These are phyloP conservation scores for Pseudoneurospora amorphoporcata DNA, from an alignment of 495 filamentous ascomycete species.

Conservation along the genomic window DNA sequence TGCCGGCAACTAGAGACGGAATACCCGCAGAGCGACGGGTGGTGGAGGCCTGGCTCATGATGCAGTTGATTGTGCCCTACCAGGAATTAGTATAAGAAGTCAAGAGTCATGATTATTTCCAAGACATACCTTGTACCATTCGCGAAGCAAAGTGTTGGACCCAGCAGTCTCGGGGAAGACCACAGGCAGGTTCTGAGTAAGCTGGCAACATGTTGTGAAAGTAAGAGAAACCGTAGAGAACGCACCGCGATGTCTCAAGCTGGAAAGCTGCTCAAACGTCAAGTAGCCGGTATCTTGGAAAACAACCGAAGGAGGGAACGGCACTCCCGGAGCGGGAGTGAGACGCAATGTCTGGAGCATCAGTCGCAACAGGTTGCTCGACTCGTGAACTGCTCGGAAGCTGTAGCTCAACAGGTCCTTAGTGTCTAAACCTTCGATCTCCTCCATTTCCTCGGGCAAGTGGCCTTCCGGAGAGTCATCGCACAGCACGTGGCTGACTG, in stretches of 20 bases:
- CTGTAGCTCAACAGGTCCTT: constrained; percentile 88
- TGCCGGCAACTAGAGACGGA: constrained; percentile 69
- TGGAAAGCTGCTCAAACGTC: constrained; percentile 70
- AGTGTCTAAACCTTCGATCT: constrained; percentile 56
- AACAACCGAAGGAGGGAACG: constrained; percentile 29
- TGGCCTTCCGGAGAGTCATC: constrained; percentile 88
- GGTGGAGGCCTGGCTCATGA: constrained; percentile 62
- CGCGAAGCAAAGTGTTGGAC: constrained; percentile 33
- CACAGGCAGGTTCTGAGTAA: constrained; percentile 36
- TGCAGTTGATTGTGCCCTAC: constrained; percentile 50
- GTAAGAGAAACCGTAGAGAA: constrained; percentile 89
- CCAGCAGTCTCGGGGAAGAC: constrained; percentile 17
- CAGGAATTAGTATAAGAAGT: constrained; percentile 4
- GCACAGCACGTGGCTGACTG: constrained; percentile 68
- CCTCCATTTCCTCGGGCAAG: constrained; percentile 61
- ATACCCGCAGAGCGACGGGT: constrained; percentile 89
- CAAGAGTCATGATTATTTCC: background rate
- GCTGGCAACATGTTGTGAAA: constrained; percentile 65
- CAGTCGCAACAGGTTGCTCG: constrained; percentile 53
- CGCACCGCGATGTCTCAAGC: constrained; percentile 80
- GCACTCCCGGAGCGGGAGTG: constrained; percentile 17
- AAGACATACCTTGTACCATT: constrained; percentile 60
- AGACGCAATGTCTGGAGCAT: constrained; percentile 37
- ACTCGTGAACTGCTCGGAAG: constrained; percentile 85
- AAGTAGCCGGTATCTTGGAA: constrained; percentile 53